These are phyloP conservation scores for Colletotrichum truncatum DNA, from an alignment of 2,329 filamentous ascomycete genomes.

Conservation along the genomic window DNA sequence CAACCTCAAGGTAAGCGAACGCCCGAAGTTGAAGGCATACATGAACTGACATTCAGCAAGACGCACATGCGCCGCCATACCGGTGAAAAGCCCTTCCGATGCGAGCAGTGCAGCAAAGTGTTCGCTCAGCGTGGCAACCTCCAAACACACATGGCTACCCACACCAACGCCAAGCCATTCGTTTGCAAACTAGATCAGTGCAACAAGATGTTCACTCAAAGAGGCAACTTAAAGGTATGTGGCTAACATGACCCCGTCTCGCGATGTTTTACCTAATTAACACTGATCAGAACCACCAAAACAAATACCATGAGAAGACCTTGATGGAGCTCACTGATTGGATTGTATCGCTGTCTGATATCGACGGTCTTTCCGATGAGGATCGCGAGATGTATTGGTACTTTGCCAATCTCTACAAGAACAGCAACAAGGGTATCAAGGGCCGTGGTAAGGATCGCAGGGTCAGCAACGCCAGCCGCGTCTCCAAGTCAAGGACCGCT, in stretches of 20 bases:
- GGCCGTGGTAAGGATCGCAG: slow-evolving; percentile 87
- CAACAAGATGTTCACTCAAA: slow-evolving; percentile 87
- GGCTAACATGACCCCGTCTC: background rate
- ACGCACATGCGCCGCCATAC: slow-evolving; percentile 90
- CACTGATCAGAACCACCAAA: slow-evolving; percentile 80
- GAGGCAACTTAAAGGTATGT: slow-evolving; percentile 90
- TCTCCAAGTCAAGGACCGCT: slow-evolving; percentile 33
- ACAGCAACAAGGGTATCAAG: slow-evolving; percentile 98
- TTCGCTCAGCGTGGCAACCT: slow-evolving; percentile 91
- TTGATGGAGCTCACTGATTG: slow-evolving; percentile 75
- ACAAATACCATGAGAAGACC: slow-evolving; percentile 87
- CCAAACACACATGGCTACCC: slow-evolving; percentile 83
- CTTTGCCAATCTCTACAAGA: slow-evolving; percentile 90
- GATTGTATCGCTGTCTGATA: slow-evolving; percentile 71
- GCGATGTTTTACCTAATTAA: background rate
- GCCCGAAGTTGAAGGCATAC: too few relatives aligned
- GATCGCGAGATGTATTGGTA: slow-evolving; percentile 86
- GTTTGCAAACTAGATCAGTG: slow-evolving; percentile 85
- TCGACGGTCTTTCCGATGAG: slow-evolving; percentile 68
- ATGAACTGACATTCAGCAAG: slow-evolving; percentile 49
- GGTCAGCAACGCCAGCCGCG: slow-evolving; percentile 50
- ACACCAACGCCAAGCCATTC: slow-evolving; percentile 80
- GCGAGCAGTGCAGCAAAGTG: slow-evolving; percentile 80
- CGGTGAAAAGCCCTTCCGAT: slow-evolving; percentile 85
- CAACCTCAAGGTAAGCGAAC: slow-evolving; percentile 86